Evolutionary conservation across 163 green algal species (phyloP).

Genomic region (Smithsoniella earleae): DNA sequence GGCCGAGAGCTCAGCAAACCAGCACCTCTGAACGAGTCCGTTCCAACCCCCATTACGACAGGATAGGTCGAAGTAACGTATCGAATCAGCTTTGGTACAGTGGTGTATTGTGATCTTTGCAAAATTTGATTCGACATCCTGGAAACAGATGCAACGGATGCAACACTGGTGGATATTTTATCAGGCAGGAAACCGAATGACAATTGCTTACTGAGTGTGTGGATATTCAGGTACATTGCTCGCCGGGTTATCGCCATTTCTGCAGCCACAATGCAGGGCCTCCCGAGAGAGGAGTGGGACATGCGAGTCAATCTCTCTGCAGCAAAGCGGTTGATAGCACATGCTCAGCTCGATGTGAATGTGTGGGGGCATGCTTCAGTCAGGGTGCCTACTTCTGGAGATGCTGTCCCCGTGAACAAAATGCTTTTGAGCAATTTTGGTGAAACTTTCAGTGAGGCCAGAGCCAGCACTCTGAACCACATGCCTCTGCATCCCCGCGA

Average conservation of each 20-base stretch:
- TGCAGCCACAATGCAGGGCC: background rate
- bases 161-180: no score
- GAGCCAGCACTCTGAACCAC: constrained; percentile 7
- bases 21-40: constrained; percentile 21
- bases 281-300: constrained; percentile 12
- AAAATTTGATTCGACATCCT: no score
- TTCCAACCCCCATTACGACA: no score
- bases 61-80: no score
- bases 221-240: constrained; percentile 16
- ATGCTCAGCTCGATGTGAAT: background rate
- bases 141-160: no score
- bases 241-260: constrained; percentile 15
- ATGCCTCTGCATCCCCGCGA: background rate
- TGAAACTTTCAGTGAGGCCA: constrained; percentile 18
- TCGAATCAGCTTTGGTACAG: no score
- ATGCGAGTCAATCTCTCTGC: background rate
- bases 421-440: constrained; percentile 11
- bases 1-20: constrained; percentile 20
- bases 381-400: background rate
- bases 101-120: no score
- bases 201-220: background rate
- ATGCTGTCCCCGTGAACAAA: background rate
- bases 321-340: background rate
- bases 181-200: constrained; percentile 4
- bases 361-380: constrained; percentile 23